These are phyloP conservation scores for Moesziomyces aphidis DNA, from an alignment of 1,284 basidiomycete species.

Conservation along the genomic window DNA sequence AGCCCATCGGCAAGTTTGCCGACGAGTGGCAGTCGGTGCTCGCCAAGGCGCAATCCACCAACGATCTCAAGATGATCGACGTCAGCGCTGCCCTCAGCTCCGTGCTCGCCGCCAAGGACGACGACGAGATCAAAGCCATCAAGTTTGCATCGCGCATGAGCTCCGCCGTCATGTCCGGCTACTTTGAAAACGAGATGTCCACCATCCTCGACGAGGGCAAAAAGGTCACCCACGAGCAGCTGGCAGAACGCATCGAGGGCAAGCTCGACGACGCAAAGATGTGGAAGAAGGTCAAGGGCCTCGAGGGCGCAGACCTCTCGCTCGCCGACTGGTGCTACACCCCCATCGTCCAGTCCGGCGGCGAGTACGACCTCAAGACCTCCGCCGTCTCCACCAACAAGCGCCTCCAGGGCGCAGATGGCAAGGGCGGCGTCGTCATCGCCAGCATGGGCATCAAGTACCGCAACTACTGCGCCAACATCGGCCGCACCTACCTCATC, in stretches of 20 bases:
- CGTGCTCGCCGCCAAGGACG: slow-evolving; percentile 87
- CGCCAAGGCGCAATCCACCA: slow-evolving; percentile 47
- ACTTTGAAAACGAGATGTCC: slow-evolving; percentile 89
- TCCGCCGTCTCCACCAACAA: slow-evolving; percentile 82
- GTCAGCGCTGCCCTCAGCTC: slow-evolving; percentile 81
- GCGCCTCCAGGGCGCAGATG: slow-evolving; percentile 78
- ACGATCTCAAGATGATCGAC: slow-evolving; percentile 78
- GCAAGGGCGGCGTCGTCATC: slow-evolving; percentile 81
- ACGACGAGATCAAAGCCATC: slow-evolving; percentile 75
- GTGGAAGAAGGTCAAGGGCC: slow-evolving; percentile 74
- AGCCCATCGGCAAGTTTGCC: slow-evolving; percentile 80
- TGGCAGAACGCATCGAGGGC: slow-evolving; percentile 84
- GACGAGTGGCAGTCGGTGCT: slow-evolving; percentile 77
- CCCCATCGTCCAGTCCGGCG: slow-evolving; percentile 93
- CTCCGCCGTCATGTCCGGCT: slow-evolving; percentile 84
- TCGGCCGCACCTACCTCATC: slow-evolving; percentile 93
- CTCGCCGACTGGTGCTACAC: slow-evolving; percentile 93
- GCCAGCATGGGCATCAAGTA: slow-evolving; percentile 90
- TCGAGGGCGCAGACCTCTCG: slow-evolving; percentile 77
- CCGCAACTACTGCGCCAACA: slow-evolving; percentile 90
- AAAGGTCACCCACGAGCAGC: slow-evolving; percentile 86
- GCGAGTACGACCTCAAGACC: slow-evolving; percentile 87
- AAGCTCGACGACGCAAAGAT: slow-evolving; percentile 82
- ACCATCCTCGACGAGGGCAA: slow-evolving; percentile 90
- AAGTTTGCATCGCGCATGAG: slow-evolving; percentile 80